Base-by-base conservation (phyloP, 2,329 filamentous ascomycete species). In the Cercospora citrullina region DNA sequence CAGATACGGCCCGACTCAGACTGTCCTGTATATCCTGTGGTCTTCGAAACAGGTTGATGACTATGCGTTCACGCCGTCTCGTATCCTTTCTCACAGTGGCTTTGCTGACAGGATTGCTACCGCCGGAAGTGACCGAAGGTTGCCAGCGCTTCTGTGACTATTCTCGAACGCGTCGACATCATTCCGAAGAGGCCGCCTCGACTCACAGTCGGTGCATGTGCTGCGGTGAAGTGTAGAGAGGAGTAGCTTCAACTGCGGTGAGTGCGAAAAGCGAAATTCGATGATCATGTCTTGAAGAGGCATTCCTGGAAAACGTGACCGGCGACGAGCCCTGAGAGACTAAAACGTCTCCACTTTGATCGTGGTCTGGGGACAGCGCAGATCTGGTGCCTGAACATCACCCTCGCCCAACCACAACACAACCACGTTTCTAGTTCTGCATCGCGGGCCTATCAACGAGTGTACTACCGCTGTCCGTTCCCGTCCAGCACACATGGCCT, bases 231-330 rank as follows among this genome's bases (percentile, higher is more conserved):
- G 28, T 23, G 55, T n/a, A 58, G 26, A n/a, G 26, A 5, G 55
- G 21, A 9, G 55, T 36, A 18, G 53, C 9, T 1, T 31, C 30
- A 30, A 59, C 28, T 33, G 18, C 12, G 55, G 18, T 23, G 55
- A 59, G 55, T 59, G 30, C 55, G 31, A 16, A 57, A 55, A 36
- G 28, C 14, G 55, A 59, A 59, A 36, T 33, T 36, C 12, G 55
- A 59, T 8, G 55, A 59, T 59, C 55, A 23, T 59, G 30, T 36
- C 55, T 59, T 23, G 55, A 59, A 59, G n/a, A 59, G 55, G 55
- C 31, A 59, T 59, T 30, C 55, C 55, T 42, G 36, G 36, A 6
- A 42, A 42, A 39, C 33, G 33, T 39, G 33, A 39, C 33, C 14
- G 16, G 36, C 16, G 14, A 8, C 55, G n/a, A 59, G 55, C 55